Evolutionary conservation across 306 rosid genomes (phyloP).

Genomic region (Medicago arabica): DNA sequence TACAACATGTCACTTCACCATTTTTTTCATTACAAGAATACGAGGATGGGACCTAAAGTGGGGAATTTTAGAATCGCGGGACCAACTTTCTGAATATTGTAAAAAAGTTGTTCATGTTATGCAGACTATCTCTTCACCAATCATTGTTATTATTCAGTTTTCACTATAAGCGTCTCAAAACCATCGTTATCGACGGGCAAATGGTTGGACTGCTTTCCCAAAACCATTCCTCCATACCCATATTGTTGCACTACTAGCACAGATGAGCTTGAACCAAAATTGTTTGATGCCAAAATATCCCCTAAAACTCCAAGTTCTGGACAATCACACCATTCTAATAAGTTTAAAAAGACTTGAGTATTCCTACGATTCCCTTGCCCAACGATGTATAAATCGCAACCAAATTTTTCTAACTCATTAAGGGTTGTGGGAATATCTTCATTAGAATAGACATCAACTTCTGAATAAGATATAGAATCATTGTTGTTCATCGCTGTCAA

Average conservation of each 20-base stretch:
- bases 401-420: too few species aligned
- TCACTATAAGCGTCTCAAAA: not conserved
- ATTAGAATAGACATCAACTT: not conserved
- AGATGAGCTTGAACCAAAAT: not conserved
- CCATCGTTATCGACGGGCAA: not conserved
- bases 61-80: too few species aligned
- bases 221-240: not conserved
- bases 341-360: not conserved
- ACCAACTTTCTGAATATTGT: too few species aligned
- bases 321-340: not conserved
- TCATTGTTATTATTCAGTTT: too few species aligned
- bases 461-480: not conserved
- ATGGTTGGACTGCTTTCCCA: not conserved
- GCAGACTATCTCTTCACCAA: too few species aligned
- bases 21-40: too few species aligned
- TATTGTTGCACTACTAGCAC: not conserved
- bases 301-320: not conserved
- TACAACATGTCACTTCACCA: too few species aligned
- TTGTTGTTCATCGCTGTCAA: not conserved
- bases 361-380: not conserved
- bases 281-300: not conserved
- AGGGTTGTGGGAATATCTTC: not conserved
- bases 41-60: too few species aligned
- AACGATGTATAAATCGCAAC: too few species aligned
- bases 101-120: too few species aligned